Base-by-base conservation (phyloP, 495 filamentous ascomycete species). In the Lindgomyces ingoldianus region DNA sequence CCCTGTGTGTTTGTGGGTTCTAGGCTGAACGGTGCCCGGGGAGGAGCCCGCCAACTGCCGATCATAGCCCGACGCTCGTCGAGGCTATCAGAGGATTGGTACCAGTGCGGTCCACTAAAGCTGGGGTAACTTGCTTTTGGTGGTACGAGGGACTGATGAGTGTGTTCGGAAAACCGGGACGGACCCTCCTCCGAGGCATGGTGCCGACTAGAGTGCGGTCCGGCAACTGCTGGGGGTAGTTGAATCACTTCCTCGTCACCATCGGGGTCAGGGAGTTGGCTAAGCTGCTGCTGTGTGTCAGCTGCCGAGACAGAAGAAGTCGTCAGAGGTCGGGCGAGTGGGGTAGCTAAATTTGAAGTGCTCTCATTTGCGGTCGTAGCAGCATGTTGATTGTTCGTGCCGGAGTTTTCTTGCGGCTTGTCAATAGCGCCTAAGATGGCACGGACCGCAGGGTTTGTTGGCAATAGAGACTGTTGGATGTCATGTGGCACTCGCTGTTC, bases 291-390 rank as follows among this genome's bases (percentile, higher is more conserved):
- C 16, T 19, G 59, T 11, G 36, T 18, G 27, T 49, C 39, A 27
- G 22, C 39, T 18, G 36, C 19, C 4, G 24, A 26, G 6, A 61
- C 19, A 10, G 21, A 26, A 29, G 78, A 77, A 54, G 85, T 85
- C 2, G 81, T 77, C 39, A 89, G 75, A 4, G 91, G 90, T 24
- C 85, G 82, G 4, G 85, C 91, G 44, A 93, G 78, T 0, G 91
- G 91, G 0, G 91, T 96, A 12, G 88, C 83, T 70, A 91, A 83
- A 60, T 89, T 91, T 0, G 91, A 94, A 41, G 85, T 86, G 73
- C 83, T 89, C 52, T 78, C 62, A 10, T 30, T 64, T 18, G 36
- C 22, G n/a, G n/a, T n/a, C n/a, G n/a, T n/a, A n/a, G n/a, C n/a
- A 24, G n/a, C 27, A 27, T 29, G 22, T 16, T 51, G 33, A 18